Base-by-base conservation (phyloP, 768 basidiomycete genomes). In the Asterophora lycoperdoides region DNA sequence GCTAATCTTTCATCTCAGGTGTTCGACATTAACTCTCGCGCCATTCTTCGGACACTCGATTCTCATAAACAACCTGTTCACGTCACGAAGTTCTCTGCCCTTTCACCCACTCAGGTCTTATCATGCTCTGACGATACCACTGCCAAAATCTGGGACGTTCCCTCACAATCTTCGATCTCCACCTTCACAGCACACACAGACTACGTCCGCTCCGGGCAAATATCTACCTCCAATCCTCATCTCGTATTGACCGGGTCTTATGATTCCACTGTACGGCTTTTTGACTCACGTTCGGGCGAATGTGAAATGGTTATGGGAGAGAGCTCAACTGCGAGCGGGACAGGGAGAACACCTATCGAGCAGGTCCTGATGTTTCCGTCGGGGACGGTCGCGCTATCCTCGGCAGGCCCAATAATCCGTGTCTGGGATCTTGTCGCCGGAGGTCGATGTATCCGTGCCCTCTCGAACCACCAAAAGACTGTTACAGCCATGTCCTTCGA, bases 391-490 rank as follows among this genome's bases (percentile, higher is more conserved):
- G 92, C 83, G 0, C 59, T 98, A 19, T 91, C 93, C 5, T 80
- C 91, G 4, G 85, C 93, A 8, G 96, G 95, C 0, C 90, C 95
- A 1, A 94, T 98, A 51, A 71, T 98, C 44, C 81, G 93, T 17
- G 83, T 92, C 4, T 99, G 96, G 94, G 96, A 99, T 67, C 70
- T 99, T 43, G 84, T 94, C 15, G 88, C 89, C 0, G 92, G 92
- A 10, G 92, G 90, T 11, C 81, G 86, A 37, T 97, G 95, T 67
- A 77, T 88, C 3, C 80, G 89, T 40, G 95, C 96, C 8, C 63
- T 98, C 54, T 95, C 93, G 30, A 98, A 98, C 70, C 96, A 99
- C 64, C 95, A 98, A 69, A 99, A 99, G 71, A 93, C 96, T 2
- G 81, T 99, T 48, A 98, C 95, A 0, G 79, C 91, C 13, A 75